Base-by-base conservation (phyloP, 2,329 filamentous ascomycete genomes). In the Zymoseptoria pseudotritici region DNA sequence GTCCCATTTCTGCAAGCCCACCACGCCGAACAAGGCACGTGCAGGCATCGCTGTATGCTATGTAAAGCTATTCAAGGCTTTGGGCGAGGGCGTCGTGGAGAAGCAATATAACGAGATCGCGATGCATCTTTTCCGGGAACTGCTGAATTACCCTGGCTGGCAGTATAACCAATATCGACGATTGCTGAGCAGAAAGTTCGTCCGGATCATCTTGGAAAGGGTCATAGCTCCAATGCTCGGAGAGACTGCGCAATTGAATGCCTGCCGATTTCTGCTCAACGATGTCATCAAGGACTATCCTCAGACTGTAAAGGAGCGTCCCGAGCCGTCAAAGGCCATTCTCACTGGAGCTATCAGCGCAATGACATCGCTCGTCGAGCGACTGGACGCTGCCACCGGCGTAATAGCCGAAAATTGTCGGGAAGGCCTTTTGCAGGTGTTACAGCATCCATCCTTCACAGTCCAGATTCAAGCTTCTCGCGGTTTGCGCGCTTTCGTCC, bases 361-460 rank as follows among this genome's bases (percentile, higher is more conserved):
- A 1, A 77, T 97, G 5, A 84, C 89, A 1, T 88, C 90, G 3
- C 79, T 99, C 36, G 88, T 97, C 62, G 80, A 82, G 50, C 88
- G 85, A 0, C 80, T 99, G 3, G 93, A 92, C 3, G 93, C 93
- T 20, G 92, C 92, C 2, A 83, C 90, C 36, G 89, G 86, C 63
- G 80, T 79, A 57, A 86, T 97, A 67, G 89, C 91, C 7, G 95
- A 99, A 64, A 73, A 82, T 13, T 96, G 91, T 71, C 85, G 93
- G 55, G 94, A 99, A 73, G 89, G 89, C 3, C 78, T 99, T 31
- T 79, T 97, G 49, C 91, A 97, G 72, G 90, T 96, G 5, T 79
- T 97, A 24, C 90, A 96, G 68, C 94, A 99, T 74, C 91, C 92
- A 0, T 97, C 91, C 75, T 97, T 97, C 74, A 94, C 91, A 4